Percentiles rank a stretch among this genome's conserved stretches.
These are phyloP conservation scores for Pythium folliculosum DNA, from an alignment of 352 stramenopile species.

Conservation along the genomic window DNA sequence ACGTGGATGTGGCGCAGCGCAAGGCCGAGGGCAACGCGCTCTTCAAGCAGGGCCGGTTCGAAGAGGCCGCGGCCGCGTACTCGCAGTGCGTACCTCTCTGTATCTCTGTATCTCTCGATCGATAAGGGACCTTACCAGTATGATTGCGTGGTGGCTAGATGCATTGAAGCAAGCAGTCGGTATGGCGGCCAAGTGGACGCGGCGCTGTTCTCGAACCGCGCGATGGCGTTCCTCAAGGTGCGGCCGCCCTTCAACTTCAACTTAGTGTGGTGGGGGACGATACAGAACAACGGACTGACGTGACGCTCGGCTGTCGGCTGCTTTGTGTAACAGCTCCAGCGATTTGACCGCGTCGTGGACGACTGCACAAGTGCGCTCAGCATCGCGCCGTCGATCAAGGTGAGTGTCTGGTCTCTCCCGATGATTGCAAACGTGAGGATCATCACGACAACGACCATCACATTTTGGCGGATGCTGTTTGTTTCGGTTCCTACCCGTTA, in stretches of 20 bases:
- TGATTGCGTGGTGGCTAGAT: slow-evolving; percentile 26
- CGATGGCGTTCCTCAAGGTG: slow-evolving; percentile 65
- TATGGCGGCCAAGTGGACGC: slow-evolving; percentile 27
- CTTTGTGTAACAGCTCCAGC: slow-evolving; percentile 4
- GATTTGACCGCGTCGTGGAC: slow-evolving; percentile 37
- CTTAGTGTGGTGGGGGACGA: no score
- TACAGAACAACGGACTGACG: no score
- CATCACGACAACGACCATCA: no score
- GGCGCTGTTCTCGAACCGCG: slow-evolving; percentile 65
- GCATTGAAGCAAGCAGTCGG: slow-evolving; percentile 41
- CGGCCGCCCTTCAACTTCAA: neutral
- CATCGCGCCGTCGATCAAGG: slow-evolving; percentile 58
- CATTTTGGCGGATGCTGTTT: no score
- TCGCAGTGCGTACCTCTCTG: slow-evolving; percentile 21
- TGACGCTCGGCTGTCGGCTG: no score
- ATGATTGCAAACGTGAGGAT: no score
- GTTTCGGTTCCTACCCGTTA: slow-evolving; percentile 10
- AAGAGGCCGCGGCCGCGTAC: slow-evolving; percentile 48
- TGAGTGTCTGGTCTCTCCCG: slow-evolving; percentile 18
- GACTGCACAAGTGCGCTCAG: slow-evolving; percentile 57
- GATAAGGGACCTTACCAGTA: neutral
- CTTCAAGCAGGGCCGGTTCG: slow-evolving; percentile 44
- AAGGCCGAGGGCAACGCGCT: slow-evolving; percentile 61
- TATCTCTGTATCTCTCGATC: neutral
- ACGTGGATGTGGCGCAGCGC: slow-evolving; percentile 19